Evolutionary conservation across 768 basidiomycete species (phyloP).

Genomic region (Punctularia strigosozonata): DNA sequence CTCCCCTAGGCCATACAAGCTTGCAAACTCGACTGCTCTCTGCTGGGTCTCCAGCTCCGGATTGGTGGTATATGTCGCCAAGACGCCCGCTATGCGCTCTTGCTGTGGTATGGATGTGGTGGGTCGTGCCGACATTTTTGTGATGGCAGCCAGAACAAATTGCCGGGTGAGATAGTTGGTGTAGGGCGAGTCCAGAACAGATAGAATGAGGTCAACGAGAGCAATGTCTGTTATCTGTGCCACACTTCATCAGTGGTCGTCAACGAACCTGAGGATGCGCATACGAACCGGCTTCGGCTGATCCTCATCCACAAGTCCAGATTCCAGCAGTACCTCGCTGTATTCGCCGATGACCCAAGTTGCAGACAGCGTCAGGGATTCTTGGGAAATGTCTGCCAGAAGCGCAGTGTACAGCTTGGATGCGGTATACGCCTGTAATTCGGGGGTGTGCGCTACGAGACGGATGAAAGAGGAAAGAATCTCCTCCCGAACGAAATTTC

Average conservation of each 20-base stretch:
- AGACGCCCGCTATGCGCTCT: conserved; percentile 64
- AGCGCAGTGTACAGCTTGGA: conserved; percentile 86
- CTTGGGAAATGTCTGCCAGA: conserved; percentile 87
- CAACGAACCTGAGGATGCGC: not conserved
- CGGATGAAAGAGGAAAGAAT: conserved; percentile 92
- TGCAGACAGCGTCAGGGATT: conserved; percentile 84
- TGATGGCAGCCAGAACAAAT: conserved; percentile 81
- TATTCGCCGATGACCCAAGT: conserved; percentile 98
- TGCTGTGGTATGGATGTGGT: conserved; percentile 58
- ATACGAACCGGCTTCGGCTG: conserved; percentile 49
- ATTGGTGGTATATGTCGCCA: conserved; percentile 76
- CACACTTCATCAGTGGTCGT: conserved; percentile 1
- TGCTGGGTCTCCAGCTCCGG: conserved; percentile 94
- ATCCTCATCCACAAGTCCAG: conserved; percentile 72
- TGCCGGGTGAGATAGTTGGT: conserved; percentile 85
- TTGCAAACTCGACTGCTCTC: conserved; percentile 89
- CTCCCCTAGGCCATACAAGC: conserved; percentile 66
- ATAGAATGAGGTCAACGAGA: conserved; percentile 75
- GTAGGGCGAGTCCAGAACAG: conserved; percentile 88
- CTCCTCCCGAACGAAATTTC: conserved; percentile 96
- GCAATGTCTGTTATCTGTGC: conserved; percentile 68
- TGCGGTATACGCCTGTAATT: conserved; percentile 90
- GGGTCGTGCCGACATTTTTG: conserved; percentile 79
- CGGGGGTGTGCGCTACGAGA: conserved; percentile 92
- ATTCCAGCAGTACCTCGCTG: conserved; percentile 78